Evolutionary conservation across 768 basidiomycete species (phyloP).

Genomic region (Cyathus striatus): DNA sequence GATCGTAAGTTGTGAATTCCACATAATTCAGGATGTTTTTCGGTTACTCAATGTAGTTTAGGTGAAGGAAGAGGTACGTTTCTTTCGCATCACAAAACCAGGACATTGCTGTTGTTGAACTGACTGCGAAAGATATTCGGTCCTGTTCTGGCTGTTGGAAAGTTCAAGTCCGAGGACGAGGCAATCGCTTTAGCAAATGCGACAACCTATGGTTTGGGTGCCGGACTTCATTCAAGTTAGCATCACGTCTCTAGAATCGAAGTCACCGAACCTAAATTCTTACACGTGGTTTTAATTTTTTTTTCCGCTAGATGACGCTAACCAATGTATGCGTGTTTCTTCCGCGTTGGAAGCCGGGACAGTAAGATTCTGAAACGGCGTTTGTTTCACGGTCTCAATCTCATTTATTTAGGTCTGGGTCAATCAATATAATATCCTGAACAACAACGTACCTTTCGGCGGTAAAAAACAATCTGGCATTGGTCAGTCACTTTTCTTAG

Average conservation of each 20-base stretch:
- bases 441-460: constrained; percentile 91
- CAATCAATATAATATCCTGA: constrained; percentile 81
- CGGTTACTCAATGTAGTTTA: constrained; percentile 12
- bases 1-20: constrained; percentile 48
- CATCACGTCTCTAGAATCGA: constrained; percentile 5
- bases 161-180: constrained; percentile 85
- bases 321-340: constrained; percentile 87
- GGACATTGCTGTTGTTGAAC: constrained; percentile 4
- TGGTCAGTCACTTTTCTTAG: constrained; percentile 36
- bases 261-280: background rate
- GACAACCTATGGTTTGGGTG: constrained; percentile 87
- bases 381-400: constrained; percentile 3
- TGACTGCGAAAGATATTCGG: constrained; percentile 73
- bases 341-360: constrained; percentile 86
- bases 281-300: constrained; percentile 7
- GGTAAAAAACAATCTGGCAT: constrained; percentile 93
- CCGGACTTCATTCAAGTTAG: constrained; percentile 84
- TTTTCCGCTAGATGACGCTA: constrained; percentile 56
- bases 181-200: constrained; percentile 82
- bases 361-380: constrained; percentile 40
- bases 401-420: constrained; percentile 67
- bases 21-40: background rate
- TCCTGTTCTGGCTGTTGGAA: constrained; percentile 80
- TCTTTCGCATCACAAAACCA: constrained; percentile 3
- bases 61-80: constrained; percentile 66